A percentile compares a stretch with the other conserved stretches of the same genome.
Evolutionary conservation across 2,329 filamentous ascomycete genomes (phyloP).

Genomic region (Trichoderma polysporum): DNA sequence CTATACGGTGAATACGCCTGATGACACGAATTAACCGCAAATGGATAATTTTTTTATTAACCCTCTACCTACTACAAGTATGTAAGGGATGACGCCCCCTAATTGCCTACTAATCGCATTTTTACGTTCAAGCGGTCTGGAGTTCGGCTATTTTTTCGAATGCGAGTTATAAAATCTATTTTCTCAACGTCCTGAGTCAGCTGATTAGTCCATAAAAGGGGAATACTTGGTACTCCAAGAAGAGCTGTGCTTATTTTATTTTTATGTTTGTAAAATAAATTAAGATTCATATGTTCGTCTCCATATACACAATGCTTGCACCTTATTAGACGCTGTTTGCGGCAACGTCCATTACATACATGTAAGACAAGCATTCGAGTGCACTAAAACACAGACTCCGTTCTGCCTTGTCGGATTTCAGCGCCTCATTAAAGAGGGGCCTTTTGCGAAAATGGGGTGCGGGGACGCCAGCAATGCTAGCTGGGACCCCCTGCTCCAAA

Average conservation of each 20-base stretch:
- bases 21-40: too few species aligned
- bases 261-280: too few species aligned
- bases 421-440: neutral
- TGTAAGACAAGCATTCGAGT: too few species aligned
- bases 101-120: neutral
- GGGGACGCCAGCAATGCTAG: neutral
- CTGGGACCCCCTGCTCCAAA: neutral
- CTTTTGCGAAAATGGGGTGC: neutral
- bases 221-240: neutral
- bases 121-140: conserved; percentile 2
- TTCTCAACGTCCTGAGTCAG: neutral
- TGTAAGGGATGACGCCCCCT: neutral
- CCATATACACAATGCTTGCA: neutral
- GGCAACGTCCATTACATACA: neutral
- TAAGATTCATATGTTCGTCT: too few species aligned
- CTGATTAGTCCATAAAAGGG: neutral
- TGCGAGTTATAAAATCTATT: neutral
- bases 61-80: neutral
- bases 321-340: neutral
- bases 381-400: too few species aligned
- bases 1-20: too few species aligned
- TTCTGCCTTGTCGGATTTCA: neutral
- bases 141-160: neutral
- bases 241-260: too few species aligned
- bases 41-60: too few species aligned